Conservation (phyloP, 345 rosid genomes). For the Hibiscus tridactylites region DNA sequence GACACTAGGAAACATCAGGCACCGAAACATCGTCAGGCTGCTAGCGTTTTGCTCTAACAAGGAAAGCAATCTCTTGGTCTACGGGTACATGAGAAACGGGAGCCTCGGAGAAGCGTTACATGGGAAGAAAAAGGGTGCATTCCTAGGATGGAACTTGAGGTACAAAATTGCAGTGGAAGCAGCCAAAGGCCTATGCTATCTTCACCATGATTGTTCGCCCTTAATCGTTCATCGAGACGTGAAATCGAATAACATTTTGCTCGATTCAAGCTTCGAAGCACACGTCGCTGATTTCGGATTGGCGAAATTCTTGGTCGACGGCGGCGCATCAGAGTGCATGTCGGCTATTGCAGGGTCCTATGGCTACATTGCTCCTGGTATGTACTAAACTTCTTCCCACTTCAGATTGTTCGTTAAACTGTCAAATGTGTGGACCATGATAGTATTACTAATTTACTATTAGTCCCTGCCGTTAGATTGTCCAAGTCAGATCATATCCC, state of each 20-base stretch:
- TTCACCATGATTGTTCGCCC: conserved; percentile 73
- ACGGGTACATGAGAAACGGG: conserved; percentile 64
- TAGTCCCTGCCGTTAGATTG: background rate
- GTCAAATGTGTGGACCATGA: conserved; percentile 8
- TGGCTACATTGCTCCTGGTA: conserved; percentile 80
- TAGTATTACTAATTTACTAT: background rate
- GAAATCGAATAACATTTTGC: conserved; percentile 63
- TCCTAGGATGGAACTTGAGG: conserved; percentile 51
- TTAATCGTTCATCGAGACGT: conserved; percentile 61
- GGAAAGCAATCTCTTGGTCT: conserved; percentile 50
- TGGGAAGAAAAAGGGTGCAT: conserved; percentile 51
- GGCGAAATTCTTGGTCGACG: conserved; percentile 52
- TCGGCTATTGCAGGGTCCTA: conserved; percentile 69
- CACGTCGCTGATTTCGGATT: conserved; percentile 72
- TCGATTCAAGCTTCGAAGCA: conserved; percentile 59
- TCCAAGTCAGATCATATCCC: background rate
- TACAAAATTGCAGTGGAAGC: conserved; percentile 59
- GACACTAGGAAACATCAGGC: conserved; percentile 60
- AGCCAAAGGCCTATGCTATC: conserved; percentile 64
- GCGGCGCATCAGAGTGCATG: conserved; percentile 61
- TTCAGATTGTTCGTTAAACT: conserved; percentile 8
- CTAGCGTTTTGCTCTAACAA: conserved; percentile 60
- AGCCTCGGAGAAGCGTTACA: conserved; percentile 62
- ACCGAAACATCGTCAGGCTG: conserved; percentile 62
- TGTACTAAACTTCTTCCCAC: background rate